phyloP scores from a whole-genome alignment of 2,329 filamentous ascomycete genomes.

The Epichloe amarillans region DNA sequence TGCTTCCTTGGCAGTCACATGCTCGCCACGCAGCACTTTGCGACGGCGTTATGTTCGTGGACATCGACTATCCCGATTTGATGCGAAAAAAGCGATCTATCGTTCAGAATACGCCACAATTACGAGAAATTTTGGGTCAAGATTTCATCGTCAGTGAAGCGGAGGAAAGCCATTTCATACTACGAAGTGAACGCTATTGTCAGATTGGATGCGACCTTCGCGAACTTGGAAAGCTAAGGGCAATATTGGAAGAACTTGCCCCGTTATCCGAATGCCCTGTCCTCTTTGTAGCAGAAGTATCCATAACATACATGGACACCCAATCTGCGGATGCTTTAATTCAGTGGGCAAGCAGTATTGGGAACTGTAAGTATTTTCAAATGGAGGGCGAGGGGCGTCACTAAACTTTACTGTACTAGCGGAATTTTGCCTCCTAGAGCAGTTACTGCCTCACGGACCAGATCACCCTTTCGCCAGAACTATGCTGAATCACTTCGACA shows the following conservation, averaged over 20 bases:
- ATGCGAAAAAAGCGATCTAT: conserved; percentile 60
- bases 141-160: conserved; percentile 21
- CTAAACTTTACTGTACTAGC: conserved; percentile 28
- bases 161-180: conserved; percentile 34
- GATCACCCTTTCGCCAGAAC: conserved; percentile 74
- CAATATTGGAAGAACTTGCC: conserved; percentile 44
- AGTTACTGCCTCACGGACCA: conserved; percentile 65
- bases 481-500: conserved; percentile 75
- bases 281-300: conserved; percentile 80
- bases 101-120: conserved; percentile 48
- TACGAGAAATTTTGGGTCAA: conserved; percentile 27
- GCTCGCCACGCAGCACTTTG: conserved; percentile 48
- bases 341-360: conserved; percentile 59
- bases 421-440: conserved; percentile 77
- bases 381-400: background rate
- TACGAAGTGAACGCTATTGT: conserved; percentile 57
- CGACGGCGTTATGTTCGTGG: conserved; percentile 54
- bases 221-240: conserved; percentile 47
- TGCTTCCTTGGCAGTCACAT: conserved; percentile 73
- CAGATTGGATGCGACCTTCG: conserved; percentile 74
- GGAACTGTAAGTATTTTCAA: conserved; percentile 40
- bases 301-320: conserved; percentile 78
- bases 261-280: conserved; percentile 47
- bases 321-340: conserved; percentile 61
- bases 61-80: conserved; percentile 74